Percentiles rank a stretch among this genome's conserved stretches.
Conservation (phyloP, 129 eudicot genomes). For the Silybum marianum region DNA sequence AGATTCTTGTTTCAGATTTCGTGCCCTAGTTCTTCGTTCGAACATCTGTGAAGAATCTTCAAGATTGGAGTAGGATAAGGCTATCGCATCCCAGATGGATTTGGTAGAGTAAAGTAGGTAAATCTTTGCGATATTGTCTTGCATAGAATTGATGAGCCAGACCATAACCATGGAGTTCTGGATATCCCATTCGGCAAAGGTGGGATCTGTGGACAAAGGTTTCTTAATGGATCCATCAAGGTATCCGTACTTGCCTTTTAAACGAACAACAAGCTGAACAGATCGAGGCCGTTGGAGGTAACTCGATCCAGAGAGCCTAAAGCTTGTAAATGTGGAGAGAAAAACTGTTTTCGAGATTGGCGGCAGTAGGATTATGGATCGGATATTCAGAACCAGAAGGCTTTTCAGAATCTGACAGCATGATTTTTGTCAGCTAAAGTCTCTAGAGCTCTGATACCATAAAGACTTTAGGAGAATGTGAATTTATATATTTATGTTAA, state of each 20-base stretch:
- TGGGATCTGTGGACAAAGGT: neutral
- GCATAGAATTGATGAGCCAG: neutral
- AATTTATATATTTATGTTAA: no score
- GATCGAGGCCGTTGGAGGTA: neutral
- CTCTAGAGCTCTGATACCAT: no score
- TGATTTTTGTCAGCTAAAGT: no score
- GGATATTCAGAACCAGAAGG: no score
- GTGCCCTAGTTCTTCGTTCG: neutral
- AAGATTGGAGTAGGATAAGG: neutral
- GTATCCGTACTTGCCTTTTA: neutral
- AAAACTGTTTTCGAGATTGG: neutral
- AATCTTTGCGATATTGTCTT: neutral
- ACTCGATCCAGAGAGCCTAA: neutral
- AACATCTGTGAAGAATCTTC: neutral
- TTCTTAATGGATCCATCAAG: neutral
- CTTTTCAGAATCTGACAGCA: no score
- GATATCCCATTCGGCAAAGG: neutral
- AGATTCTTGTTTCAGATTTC: neutral
- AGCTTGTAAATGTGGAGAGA: neutral
- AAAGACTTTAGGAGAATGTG: no score
- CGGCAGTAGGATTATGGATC: neutral
- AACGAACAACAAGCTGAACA: neutral
- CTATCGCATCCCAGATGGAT: neutral
- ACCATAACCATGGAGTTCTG: neutral
- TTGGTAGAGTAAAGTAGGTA: neutral